Conservation (phyloP, 179 eudicot species). For the Nepenthes alata region DNA sequence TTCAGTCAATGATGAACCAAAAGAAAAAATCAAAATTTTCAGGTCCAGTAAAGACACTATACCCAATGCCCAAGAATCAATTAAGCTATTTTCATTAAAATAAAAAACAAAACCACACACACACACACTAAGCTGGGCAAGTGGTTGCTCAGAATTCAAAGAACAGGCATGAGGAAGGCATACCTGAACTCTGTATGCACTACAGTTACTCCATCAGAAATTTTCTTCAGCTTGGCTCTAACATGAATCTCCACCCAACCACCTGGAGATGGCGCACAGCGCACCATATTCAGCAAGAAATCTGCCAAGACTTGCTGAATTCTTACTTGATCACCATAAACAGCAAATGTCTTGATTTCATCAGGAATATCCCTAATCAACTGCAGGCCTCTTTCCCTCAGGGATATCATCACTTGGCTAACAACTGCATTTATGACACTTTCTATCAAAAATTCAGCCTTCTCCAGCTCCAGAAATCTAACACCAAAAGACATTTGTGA, state of each 20-base stretch:
- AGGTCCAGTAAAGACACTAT: no score
- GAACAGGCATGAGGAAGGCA: background rate
- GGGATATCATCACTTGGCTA: slow-evolving; percentile 76
- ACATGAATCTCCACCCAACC: slow-evolving; percentile 97
- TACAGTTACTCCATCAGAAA: slow-evolving; percentile 33
- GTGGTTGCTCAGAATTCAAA: background rate
- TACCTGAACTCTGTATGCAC: slow-evolving; percentile 83
- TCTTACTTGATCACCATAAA: slow-evolving; percentile 82
- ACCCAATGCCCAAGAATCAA: no score
- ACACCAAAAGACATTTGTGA: background rate
- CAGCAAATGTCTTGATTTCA: slow-evolving; percentile 64
- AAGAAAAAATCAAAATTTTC: no score
- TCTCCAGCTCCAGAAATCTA: slow-evolving; percentile 68
- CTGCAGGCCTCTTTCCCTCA: slow-evolving; percentile 75
- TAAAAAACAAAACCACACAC: no score
- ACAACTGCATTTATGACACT: slow-evolving; percentile 86
- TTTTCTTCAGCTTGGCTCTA: slow-evolving; percentile 55
- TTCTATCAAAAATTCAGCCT: slow-evolving; percentile 66
- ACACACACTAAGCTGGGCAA: background rate
- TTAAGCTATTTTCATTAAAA: no score
- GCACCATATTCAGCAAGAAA: slow-evolving; percentile 79
- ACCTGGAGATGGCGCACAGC: slow-evolving; percentile 76
- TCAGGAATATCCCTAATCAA: slow-evolving; percentile 89
- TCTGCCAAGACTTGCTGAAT: slow-evolving; percentile 78
- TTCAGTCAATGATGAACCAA: no score